Evolutionary conservation across 805 yeast genomes (phyloP).

Genomic region (Cephaloascus albidus): DNA sequence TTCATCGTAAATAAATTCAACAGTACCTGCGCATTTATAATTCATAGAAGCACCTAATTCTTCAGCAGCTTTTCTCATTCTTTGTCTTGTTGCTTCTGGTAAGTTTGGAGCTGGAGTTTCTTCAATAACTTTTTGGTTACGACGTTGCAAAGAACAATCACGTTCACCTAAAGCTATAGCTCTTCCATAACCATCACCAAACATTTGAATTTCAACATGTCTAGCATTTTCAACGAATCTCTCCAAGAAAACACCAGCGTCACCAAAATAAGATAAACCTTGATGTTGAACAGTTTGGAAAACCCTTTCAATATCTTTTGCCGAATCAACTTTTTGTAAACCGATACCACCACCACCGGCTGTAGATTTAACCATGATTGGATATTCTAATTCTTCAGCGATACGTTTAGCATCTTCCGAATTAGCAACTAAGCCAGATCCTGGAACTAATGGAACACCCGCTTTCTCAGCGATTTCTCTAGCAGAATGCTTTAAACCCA

Average conservation of each 20-base stretch:
- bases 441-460: slow-evolving; percentile 97
- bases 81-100: slow-evolving; percentile 66
- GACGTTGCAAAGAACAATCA: slow-evolving; percentile 94
- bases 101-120: slow-evolving; percentile 97
- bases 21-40: slow-evolving; percentile 96
- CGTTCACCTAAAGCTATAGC: slow-evolving; percentile 96
- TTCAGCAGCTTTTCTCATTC: slow-evolving; percentile 79
- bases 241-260: slow-evolving; percentile 91
- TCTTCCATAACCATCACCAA: slow-evolving; percentile 91
- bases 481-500: slow-evolving; percentile 95
- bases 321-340: slow-evolving; percentile 82
- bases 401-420: slow-evolving; percentile 67
- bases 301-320: slow-evolving; percentile 71
- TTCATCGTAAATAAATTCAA: slow-evolving; percentile 89
- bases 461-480: slow-evolving; percentile 87
- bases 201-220: slow-evolving; percentile 93
- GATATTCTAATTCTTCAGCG: slow-evolving; percentile 73
- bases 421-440: slow-evolving; percentile 71
- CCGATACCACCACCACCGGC: slow-evolving; percentile 99
- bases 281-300: slow-evolving; percentile 90
- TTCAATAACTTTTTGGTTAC: slow-evolving; percentile 93
- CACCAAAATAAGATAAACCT: slow-evolving; percentile 89
- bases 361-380: slow-evolving; percentile 93
- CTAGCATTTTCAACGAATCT: slow-evolving; percentile 91
- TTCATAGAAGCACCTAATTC: slow-evolving; percentile 73